A percentile compares a stretch with the other conserved stretches of the same genome.
phyloP scores from a whole-genome alignment of 768 basidiomycete genomes.

The Vararia minispora region DNA sequence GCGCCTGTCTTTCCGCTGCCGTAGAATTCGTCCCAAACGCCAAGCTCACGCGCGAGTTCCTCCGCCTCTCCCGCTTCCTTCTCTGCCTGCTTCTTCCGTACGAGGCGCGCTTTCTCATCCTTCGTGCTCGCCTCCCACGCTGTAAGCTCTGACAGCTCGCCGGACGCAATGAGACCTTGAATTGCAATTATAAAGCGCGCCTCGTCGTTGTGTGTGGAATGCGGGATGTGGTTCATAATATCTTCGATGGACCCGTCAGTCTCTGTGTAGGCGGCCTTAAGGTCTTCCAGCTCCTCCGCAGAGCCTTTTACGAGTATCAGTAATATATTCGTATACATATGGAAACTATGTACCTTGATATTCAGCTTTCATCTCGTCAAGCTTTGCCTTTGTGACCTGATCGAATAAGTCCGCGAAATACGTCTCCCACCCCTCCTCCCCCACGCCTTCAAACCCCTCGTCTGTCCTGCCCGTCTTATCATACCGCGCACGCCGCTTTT shows the following conservation, averaged over 20 bases:
- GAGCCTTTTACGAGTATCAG: conserved; percentile 53
- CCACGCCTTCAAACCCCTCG: conserved; percentile 62
- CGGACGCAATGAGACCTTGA: conserved; percentile 51
- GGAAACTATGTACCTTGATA: conserved; percentile 64
- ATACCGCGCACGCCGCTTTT: conserved; percentile 62
- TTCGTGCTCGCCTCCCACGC: conserved; percentile 62
- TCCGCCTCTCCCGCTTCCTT: conserved; percentile 84
- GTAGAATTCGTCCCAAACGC: conserved; percentile 92
- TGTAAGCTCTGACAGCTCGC: conserved; percentile 41
- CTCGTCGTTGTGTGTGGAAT: conserved; percentile 79
- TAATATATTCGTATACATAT: conserved; percentile 1
- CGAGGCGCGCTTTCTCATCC: conserved; percentile 71
- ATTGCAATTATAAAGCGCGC: conserved; percentile 66
- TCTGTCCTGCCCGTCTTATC: conserved; percentile 81
- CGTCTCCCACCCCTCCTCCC: conserved; percentile 86
- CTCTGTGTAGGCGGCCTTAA: conserved; percentile 63
- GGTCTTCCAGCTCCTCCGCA: conserved; percentile 70
- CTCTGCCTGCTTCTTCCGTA: conserved; percentile 59
- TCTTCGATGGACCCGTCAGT: conserved; percentile 64
- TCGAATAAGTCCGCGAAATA: conserved; percentile 92
- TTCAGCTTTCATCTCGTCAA: conserved; percentile 89
- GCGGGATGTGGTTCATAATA: conserved; percentile 81
- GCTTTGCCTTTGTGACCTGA: conserved; percentile 68
- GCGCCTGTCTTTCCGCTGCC: conserved; percentile 60
- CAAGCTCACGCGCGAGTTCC: conserved; percentile 71